Evolutionary conservation across 495 filamentous ascomycete genomes (phyloP).

Genomic region (Penicillium paradoxum): DNA sequence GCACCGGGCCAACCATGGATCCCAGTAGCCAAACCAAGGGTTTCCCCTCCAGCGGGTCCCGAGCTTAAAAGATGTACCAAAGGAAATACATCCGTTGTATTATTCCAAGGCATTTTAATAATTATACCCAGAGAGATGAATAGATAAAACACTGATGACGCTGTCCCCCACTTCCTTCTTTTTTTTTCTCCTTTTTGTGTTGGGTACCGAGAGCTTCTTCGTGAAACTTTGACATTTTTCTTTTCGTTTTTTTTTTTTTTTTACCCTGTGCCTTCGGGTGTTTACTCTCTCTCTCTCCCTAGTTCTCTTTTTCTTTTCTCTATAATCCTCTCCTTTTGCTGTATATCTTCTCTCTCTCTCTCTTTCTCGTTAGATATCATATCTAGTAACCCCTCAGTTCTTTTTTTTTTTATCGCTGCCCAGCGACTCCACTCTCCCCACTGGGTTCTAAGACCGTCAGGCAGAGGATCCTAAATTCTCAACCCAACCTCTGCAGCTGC

Average conservation of each 20-base stretch:
- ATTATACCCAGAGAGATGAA: not conserved
- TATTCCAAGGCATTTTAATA: not conserved
- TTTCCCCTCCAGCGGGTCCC: constrained; percentile 11
- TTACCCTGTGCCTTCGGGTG: constrained; percentile 2
- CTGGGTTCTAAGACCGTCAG: constrained; percentile 25
- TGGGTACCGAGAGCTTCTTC: constrained; percentile 28
- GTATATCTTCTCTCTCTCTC: constrained; percentile 3
- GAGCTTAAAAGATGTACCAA: constrained; percentile 8
- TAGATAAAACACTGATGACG: constrained; percentile 8
- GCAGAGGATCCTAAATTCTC: constrained; percentile 17
- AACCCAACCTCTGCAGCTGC: constrained; percentile 26
- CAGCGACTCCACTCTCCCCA: constrained; percentile 23
- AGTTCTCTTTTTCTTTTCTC: constrained; percentile 5
- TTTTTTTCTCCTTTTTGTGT: constrained; percentile 10
- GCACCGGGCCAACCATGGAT: not conserved
- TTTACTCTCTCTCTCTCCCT: constrained; percentile 4
- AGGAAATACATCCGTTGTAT: not conserved
- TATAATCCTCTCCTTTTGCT: constrained; percentile 9
- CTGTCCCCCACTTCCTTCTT: constrained; percentile 7
- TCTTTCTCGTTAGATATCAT: not conserved
- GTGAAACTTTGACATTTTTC: constrained; percentile 14
- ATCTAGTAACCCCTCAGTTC: not conserved
- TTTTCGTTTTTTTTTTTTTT: constrained; percentile 7
- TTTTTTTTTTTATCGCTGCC: constrained; percentile 16
- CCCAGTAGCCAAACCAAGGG: constrained; percentile 8